Evolutionary conservation across 768 basidiomycete species (phyloP).

Genomic region (Amanita subjunquillea): DNA sequence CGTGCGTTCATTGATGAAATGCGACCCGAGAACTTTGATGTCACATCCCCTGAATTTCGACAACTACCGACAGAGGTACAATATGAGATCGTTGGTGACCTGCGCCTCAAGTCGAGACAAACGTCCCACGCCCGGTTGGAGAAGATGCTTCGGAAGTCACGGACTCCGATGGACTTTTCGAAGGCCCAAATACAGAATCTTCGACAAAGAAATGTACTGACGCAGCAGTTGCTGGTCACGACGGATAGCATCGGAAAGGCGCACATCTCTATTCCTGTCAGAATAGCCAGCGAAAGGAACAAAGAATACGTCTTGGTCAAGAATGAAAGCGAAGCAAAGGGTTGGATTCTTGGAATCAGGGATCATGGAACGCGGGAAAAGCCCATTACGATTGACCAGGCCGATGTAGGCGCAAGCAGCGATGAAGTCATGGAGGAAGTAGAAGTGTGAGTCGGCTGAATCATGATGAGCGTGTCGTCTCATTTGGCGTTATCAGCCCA

Average conservation of each 20-base stretch:
- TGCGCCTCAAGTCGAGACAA: conserved; percentile 89
- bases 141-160: conserved; percentile 73
- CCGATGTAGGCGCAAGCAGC: conserved; percentile 31
- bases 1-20: conserved; percentile 91
- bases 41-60: conserved; percentile 80
- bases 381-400: conserved; percentile 79
- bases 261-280: conserved; percentile 80
- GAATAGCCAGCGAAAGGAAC: conserved; percentile 93
- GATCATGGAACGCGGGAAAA: conserved; percentile 70
- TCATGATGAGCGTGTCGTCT: neutral
- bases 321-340: conserved; percentile 78
- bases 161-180: conserved; percentile 89
- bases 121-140: conserved; percentile 88
- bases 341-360: conserved; percentile 90
- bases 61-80: conserved; percentile 94
- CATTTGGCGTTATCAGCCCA: conserved; percentile 18
- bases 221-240: conserved; percentile 86
- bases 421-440: conserved; percentile 77
- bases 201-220: conserved; percentile 79
- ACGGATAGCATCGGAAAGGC: conserved; percentile 91
- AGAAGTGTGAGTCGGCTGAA: conserved; percentile 40
- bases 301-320: conserved; percentile 92
- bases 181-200: conserved; percentile 92
- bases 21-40: conserved; percentile 91
- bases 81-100: conserved; percentile 96